Percentiles rank a stretch among this genome's conserved stretches.
Evolutionary conservation across 2,329 filamentous ascomycete species (phyloP).

Genomic region (Incumbomyces lentus): DNA sequence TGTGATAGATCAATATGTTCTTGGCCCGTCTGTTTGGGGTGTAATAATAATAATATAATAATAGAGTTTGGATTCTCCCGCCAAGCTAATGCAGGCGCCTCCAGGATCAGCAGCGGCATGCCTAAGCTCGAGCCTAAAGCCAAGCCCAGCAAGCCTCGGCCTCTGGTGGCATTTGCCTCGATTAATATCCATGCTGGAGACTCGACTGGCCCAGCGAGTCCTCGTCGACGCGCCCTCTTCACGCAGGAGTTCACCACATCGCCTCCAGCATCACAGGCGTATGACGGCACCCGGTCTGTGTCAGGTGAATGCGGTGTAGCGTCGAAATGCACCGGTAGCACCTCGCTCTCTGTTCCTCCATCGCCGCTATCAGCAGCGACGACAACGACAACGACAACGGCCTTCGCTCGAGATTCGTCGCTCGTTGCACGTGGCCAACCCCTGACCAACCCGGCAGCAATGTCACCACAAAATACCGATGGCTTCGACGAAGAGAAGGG

Average conservation of each 20-base stretch:
- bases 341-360: not conserved
- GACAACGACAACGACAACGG: conserved; percentile 3
- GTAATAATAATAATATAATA: too few species aligned
- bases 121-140: too few species aligned
- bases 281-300: not conserved
- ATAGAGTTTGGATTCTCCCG: too few species aligned
- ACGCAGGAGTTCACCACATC: not conserved
- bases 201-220: not conserved
- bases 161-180: not conserved
- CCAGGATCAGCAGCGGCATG: not conserved
- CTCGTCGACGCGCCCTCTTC: conserved; percentile 2
- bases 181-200: not conserved
- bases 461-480: not conserved
- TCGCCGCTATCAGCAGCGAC: conserved; percentile 2
- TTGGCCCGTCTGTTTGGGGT: too few species aligned
- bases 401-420: too few species aligned
- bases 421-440: not conserved
- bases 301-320: not conserved
- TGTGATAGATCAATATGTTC: too few species aligned
- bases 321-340: conserved; percentile 2
- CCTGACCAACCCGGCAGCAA: not conserved
- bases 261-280: not conserved
- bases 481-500: conserved; percentile 3
- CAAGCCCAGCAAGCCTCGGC: too few species aligned
- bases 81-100: too few species aligned